These are phyloP conservation scores for Trypanosoma melophagium DNA, from an alignment of 208 protist species.

Conservation along the genomic window DNA sequence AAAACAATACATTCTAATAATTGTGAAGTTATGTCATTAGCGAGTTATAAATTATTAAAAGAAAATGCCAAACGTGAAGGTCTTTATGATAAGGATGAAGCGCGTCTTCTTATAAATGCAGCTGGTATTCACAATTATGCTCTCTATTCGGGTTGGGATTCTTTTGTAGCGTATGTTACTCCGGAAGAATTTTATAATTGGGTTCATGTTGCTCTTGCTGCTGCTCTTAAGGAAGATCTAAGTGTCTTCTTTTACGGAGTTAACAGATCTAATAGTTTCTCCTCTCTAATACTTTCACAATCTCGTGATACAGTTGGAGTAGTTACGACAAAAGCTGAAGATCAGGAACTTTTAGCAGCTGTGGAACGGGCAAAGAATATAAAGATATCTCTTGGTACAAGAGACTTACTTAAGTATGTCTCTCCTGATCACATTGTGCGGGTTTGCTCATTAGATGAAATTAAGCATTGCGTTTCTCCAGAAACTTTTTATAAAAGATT, in stretches of 20 bases:
- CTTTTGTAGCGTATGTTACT: constrained; percentile 44
- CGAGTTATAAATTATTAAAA: constrained; percentile 2
- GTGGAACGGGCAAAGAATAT: constrained; percentile 52
- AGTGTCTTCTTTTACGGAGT: too few species aligned
- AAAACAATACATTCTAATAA: background rate
- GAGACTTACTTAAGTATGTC: constrained; percentile 52
- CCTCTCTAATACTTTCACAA: too few species aligned
- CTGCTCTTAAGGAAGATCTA: constrained; percentile 36
- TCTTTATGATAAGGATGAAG: constrained; percentile 19
- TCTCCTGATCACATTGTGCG: constrained; percentile 42
- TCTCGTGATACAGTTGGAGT: too few species aligned
- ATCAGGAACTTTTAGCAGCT: constrained; percentile 4
- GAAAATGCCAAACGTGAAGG: background rate
- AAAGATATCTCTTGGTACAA: constrained; percentile 54
- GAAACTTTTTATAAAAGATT: constrained; percentile 30
- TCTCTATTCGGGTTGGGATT: constrained; percentile 44
- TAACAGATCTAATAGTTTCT: too few species aligned
- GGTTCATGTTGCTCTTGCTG: constrained; percentile 47
- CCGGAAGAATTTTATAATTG: constrained; percentile 61
- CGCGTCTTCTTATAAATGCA: constrained; percentile 29
- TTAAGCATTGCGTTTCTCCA: constrained; percentile 35
- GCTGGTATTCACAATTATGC: constrained; percentile 61
- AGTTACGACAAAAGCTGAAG: too few species aligned
- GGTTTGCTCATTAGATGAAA: constrained; percentile 56
- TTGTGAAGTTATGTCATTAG: constrained; percentile 19